These are phyloP conservation scores for Talaromyces thailandensis DNA, from an alignment of 495 filamentous ascomycete species.

Conservation along the genomic window DNA sequence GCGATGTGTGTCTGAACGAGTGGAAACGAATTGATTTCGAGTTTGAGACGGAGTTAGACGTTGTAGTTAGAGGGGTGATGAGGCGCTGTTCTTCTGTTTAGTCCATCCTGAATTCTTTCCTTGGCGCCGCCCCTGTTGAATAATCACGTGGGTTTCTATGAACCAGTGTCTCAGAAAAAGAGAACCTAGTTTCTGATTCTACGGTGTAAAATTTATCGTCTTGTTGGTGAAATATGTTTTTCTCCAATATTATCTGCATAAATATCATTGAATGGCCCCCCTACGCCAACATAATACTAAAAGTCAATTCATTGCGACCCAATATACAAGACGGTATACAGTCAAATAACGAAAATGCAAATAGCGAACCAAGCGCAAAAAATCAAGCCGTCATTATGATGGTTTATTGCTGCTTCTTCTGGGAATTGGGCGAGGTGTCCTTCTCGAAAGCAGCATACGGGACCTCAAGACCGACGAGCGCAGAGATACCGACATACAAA, in stretches of 20 bases:
- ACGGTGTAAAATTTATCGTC: not conserved
- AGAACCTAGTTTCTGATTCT: not conserved
- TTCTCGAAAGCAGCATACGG: slow-evolving; percentile 93
- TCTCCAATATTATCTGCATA: not conserved
- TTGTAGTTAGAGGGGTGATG: not conserved
- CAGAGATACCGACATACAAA: slow-evolving; percentile 65
- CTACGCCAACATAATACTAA: not conserved
- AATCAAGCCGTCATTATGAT: slow-evolving; percentile 4
- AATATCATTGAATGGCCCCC: not conserved
- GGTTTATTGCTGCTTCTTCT: slow-evolving; percentile 64
- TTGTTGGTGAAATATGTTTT: not conserved
- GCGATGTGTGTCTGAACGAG: slow-evolving; percentile 11
- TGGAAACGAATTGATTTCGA: not conserved
- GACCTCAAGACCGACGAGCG: slow-evolving; percentile 72
- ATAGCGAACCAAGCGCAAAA: not conserved
- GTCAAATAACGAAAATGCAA: not conserved
- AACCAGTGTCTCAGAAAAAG: not conserved
- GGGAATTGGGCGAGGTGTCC: slow-evolving; percentile 77
- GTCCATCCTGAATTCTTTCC: not conserved
- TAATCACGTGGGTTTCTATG: not conserved
- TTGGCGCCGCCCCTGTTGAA: not conserved
- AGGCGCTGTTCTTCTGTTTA: not conserved
- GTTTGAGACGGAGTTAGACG: not conserved
- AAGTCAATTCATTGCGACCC: not conserved
- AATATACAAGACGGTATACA: slow-evolving; percentile 5